Base-by-base conservation (phyloP, 106 monocot genomes). In the Dioscorea dumetorum region DNA sequence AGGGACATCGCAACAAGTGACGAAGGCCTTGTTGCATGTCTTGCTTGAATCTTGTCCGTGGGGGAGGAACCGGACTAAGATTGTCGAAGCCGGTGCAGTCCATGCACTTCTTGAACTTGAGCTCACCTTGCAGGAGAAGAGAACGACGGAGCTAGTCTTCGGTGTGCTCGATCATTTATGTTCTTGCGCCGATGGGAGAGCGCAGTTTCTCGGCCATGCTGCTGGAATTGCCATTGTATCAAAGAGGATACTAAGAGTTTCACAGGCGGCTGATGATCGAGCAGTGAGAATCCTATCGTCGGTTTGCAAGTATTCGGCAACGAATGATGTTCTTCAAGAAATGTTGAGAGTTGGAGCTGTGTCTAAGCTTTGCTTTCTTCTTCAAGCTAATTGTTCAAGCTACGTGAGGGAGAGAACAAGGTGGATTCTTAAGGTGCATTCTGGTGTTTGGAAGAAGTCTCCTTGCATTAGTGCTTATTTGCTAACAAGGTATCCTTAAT, bases 191-290 rank as follows among this genome's bases (percentile, higher is more conserved):
- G 83, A 83, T 22, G 87, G 87, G 15, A 33, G 87, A 18, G 87
- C 83, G 12, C 66, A 62, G 74, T 57, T 87, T 20, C 67, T 80
- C 54, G 78, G 66, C 15, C 80, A 87, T 49, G 68, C 69, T n/a
- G 57, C 34, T 0, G 69, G 57, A n/a, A 22, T 57, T 33, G 58
- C 88, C 12, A 48, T 73, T 34, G 81, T 88, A 22, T 33, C 84
- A 17, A 84, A 81, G 78, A 81, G 72, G 67, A 78, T 88, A 12
- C 68, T 84, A 8, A 78, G 81, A 67, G 88, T 88, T 15, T 88
- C 88, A n/a, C 22, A 60, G n/a, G 70, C 24, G 65, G 81, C 70
- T 1, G 77, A 74, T 50, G 84, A 79, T 13, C 35, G 35, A 61
- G 83, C 81, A 21, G 79, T 88, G 70, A 14, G 70, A 24, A 74